A percentile compares a stretch with the other conserved stretches of the same genome.
These are phyloP conservation scores for Stylonectria norvegica DNA, from an alignment of 2,329 filamentous ascomycete species.

Conservation along the genomic window DNA sequence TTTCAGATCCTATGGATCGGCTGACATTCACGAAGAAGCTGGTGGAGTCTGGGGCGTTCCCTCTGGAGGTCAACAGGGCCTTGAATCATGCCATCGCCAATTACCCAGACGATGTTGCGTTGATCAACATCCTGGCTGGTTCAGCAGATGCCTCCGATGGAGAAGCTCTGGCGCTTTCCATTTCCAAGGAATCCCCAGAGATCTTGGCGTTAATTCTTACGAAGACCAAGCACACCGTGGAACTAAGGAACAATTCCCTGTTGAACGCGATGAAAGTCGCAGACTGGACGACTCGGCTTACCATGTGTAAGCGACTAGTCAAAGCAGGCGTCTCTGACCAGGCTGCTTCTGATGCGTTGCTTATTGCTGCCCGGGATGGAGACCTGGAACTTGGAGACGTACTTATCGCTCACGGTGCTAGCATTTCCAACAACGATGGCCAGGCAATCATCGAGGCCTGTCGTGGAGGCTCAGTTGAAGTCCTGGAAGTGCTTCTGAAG, in stretches of 20 bases:
- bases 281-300: constrained; percentile 38
- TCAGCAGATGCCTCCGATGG: constrained; percentile 51
- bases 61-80: constrained; percentile 48
- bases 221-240: constrained; percentile 33
- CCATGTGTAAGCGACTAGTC: constrained; percentile 45
- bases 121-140: constrained; percentile 44
- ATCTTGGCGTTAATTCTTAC: constrained; percentile 45
- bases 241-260: constrained; percentile 41
- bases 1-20: constrained; percentile 49
- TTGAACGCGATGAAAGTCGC: constrained; percentile 41
- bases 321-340: constrained; percentile 43
- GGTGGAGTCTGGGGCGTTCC: constrained; percentile 46
- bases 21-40: constrained; percentile 49
- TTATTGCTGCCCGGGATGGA: constrained; percentile 50
- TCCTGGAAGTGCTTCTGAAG: constrained; percentile 49
- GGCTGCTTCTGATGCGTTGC: constrained; percentile 47
- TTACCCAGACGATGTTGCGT: constrained; percentile 46
- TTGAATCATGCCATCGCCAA: constrained; percentile 48
- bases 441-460: constrained; percentile 55
- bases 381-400: constrained; percentile 50
- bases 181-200: constrained; percentile 44
- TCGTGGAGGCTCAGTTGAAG: constrained; percentile 46
- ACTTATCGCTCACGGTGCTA: constrained; percentile 51
- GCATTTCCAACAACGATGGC: constrained; percentile 48
- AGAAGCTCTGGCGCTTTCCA: constrained; percentile 44